phyloP scores from a whole-genome alignment of 2,329 filamentous ascomycete species.

The Fusarium ramigenum region DNA sequence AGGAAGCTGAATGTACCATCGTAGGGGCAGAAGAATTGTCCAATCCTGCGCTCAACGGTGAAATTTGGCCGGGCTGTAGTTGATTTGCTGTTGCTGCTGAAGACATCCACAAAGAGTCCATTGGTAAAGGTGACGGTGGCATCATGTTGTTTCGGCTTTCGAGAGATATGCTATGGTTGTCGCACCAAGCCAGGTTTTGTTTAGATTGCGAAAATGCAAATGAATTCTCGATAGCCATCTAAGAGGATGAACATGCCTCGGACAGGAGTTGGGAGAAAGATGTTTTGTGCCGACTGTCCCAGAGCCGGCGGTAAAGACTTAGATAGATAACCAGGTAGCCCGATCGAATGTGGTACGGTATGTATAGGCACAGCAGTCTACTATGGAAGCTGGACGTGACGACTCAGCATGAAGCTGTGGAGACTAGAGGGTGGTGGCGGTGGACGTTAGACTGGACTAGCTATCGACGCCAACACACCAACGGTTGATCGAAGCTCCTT shows the following conservation, averaged over 20 bases:
- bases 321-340: conserved; percentile 22
- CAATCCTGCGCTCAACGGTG: conserved; percentile 62
- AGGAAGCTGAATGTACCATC: conserved; percentile 57
- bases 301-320: conserved; percentile 23
- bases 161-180: conserved; percentile 56
- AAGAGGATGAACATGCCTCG: conserved; percentile 24
- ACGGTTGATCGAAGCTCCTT: conserved; percentile 44
- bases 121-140: conserved; percentile 47
- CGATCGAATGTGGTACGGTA: conserved; percentile 26
- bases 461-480: conserved; percentile 43
- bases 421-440: conserved; percentile 38
- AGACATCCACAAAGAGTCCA: conserved; percentile 45
- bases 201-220: conserved; percentile 54
- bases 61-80: conserved; percentile 59
- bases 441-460: conserved; percentile 42
- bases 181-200: conserved; percentile 57
- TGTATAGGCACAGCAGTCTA: conserved; percentile 11
- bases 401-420: conserved; percentile 41
- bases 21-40: conserved; percentile 55
- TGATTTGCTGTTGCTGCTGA: conserved; percentile 39
- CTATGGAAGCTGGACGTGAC: conserved; percentile 33
- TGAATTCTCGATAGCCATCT: conserved; percentile 59
- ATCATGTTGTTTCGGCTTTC: conserved; percentile 46
- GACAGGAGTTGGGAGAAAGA: conserved; percentile 7
- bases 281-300: conserved; percentile 6